Conservation (phyloP, 2,329 filamentous ascomycete species). For the Dactylellina drechsleri region DNA sequence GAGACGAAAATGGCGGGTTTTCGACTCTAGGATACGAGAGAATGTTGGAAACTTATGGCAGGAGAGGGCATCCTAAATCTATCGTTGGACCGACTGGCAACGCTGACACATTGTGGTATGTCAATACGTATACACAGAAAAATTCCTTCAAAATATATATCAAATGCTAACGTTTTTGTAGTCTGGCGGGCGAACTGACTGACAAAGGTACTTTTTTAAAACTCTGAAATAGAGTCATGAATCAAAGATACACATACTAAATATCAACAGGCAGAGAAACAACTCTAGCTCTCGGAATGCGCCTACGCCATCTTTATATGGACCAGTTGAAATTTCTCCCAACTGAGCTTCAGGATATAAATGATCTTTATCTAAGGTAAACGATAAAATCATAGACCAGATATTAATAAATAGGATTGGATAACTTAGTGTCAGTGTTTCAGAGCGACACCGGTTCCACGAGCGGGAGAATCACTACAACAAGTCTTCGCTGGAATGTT, state of each 20-base stretch:
- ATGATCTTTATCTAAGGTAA: constrained; percentile 73
- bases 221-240: neutral
- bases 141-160: neutral
- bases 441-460: constrained; percentile 74
- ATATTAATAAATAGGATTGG: no score
- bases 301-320: constrained; percentile 77
- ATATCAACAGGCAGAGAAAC: constrained; percentile 71
- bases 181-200: constrained; percentile 73
- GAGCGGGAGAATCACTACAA: constrained; percentile 80
- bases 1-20: constrained; percentile 68
- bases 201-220: constrained; percentile 63
- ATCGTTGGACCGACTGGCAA: constrained; percentile 75
- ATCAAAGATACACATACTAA: neutral
- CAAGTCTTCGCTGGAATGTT: constrained; percentile 80
- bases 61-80: constrained; percentile 74
- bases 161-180: constrained; percentile 56
- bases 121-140: constrained; percentile 60
- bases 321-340: constrained; percentile 79
- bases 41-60: constrained; percentile 82
- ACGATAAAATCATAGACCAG: neutral
- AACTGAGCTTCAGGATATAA: constrained; percentile 64
- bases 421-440: constrained; percentile 5
- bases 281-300: constrained; percentile 74
- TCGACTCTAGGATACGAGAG: constrained; percentile 72
- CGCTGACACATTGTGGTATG: constrained; percentile 82